These are phyloP conservation scores for Claviceps sp. DNA, from an alignment of 2,329 filamentous ascomycete species.

Conservation along the genomic window DNA sequence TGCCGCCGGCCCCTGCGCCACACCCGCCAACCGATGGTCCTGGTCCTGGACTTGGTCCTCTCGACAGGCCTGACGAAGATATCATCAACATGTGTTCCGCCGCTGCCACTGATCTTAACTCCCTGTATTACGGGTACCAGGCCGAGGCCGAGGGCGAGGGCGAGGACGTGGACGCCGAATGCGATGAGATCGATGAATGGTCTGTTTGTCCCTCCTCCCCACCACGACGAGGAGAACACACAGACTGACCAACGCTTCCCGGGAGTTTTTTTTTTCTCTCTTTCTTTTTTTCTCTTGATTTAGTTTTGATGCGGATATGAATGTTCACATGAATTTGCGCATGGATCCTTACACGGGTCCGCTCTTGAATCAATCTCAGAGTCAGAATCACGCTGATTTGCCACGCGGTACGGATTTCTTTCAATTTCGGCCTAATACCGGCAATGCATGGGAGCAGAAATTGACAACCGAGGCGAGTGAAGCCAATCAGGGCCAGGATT, in stretches of 20 bases:
- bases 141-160: too few species aligned
- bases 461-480: not conserved
- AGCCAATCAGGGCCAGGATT: not conserved
- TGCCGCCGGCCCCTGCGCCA: too few species aligned
- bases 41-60: too few species aligned
- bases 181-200: conserved; percentile 1
- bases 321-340: not conserved
- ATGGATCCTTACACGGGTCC: too few species aligned
- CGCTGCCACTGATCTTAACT: not conserved
- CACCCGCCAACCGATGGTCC: too few species aligned
- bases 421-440: not conserved
- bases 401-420: not conserved
- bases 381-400: not conserved
- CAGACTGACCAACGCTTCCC: conserved; percentile 1
- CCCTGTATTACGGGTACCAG: not conserved
- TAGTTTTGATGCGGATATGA: not conserved
- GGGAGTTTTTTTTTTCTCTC: not conserved
- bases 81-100: not conserved
- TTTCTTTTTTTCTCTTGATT: not conserved
- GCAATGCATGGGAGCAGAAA: not conserved
- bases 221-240: conserved; percentile 1
- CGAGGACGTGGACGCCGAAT: not conserved
- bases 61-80: not conserved
- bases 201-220: conserved; percentile 5
- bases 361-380: not conserved